phyloP scores from a whole-genome alignment of 2,329 filamentous ascomycete genomes.

The Calonectria pseudoturangicola region DNA sequence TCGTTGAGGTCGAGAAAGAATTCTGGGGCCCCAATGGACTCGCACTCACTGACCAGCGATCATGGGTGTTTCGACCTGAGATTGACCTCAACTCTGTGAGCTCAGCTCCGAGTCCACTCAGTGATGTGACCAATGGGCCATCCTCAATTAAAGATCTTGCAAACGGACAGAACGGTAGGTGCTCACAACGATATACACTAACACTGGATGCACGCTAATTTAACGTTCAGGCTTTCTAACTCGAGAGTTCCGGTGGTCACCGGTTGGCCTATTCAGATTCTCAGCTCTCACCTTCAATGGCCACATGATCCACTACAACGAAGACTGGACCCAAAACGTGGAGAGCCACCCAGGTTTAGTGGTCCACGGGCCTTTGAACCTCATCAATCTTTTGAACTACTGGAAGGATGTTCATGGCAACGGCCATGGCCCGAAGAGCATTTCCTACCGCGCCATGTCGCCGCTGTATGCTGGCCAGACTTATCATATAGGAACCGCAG shows the following conservation, averaged over 20 bases:
- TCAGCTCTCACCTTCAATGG: slow-evolving; percentile 91
- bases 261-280: slow-evolving; percentile 82
- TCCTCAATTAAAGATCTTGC: slow-evolving; percentile 54
- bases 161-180: slow-evolving; percentile 32
- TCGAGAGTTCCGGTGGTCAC: slow-evolving; percentile 65
- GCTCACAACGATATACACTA: background rate
- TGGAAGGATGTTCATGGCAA: slow-evolving; percentile 71
- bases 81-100: slow-evolving; percentile 49
- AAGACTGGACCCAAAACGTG: slow-evolving; percentile 76
- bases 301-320: slow-evolving; percentile 89
- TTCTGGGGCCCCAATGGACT: slow-evolving; percentile 71
- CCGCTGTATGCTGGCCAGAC: slow-evolving; percentile 82
- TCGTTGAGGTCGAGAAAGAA: slow-evolving; percentile 78
- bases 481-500: slow-evolving; percentile 76
- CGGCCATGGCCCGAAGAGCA: slow-evolving; percentile 55
- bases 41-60: slow-evolving; percentile 73
- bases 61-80: slow-evolving; percentile 67
- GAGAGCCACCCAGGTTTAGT: slow-evolving; percentile 83
- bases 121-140: slow-evolving; percentile 45
- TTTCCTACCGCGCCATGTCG: slow-evolving; percentile 81
- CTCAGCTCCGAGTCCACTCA: slow-evolving; percentile 46
- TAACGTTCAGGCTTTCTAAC: slow-evolving; percentile 45
- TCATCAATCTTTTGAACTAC: slow-evolving; percentile 83
- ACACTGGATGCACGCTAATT: background rate
- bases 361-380: slow-evolving; percentile 87